phyloP scores from a whole-genome alignment of 176 grass and related monocot species.

The Chrysopogon serrulatus region DNA sequence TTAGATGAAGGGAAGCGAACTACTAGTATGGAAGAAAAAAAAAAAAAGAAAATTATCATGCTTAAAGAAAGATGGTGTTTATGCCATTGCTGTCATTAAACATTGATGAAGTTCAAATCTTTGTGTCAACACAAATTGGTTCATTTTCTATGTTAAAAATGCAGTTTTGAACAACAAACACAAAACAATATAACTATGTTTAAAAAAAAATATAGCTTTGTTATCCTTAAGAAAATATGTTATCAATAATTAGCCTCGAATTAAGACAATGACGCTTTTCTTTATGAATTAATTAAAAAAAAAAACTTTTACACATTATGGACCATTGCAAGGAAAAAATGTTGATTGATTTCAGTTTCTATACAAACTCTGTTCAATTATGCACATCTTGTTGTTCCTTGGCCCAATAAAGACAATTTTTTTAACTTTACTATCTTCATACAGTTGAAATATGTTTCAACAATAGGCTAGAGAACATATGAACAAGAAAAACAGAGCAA shows the following conservation, averaged over 20 bases:
- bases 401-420: background rate
- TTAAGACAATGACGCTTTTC: no score
- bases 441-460: background rate
- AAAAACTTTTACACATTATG: no score
- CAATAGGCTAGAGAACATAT: background rate
- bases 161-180: background rate
- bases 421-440: background rate
- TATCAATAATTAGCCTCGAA: no score
- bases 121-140: constrained; percentile 29
- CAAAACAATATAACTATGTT: background rate
- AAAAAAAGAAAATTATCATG: background rate
- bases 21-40: background rate
- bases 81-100: background rate
- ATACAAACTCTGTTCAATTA: no score
- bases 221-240: no score
- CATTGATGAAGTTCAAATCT: background rate
- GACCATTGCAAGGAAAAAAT: no score
- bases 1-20: background rate
- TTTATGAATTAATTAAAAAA: no score
- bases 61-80: background rate
- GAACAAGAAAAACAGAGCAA: background rate
- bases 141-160: constrained; percentile 38
- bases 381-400: no score
- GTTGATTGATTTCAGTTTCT: no score
- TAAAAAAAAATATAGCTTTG: background rate